These are phyloP conservation scores for Escallonia herrerae DNA, from an alignment of 129 eudicot genomes.

Conservation along the genomic window DNA sequence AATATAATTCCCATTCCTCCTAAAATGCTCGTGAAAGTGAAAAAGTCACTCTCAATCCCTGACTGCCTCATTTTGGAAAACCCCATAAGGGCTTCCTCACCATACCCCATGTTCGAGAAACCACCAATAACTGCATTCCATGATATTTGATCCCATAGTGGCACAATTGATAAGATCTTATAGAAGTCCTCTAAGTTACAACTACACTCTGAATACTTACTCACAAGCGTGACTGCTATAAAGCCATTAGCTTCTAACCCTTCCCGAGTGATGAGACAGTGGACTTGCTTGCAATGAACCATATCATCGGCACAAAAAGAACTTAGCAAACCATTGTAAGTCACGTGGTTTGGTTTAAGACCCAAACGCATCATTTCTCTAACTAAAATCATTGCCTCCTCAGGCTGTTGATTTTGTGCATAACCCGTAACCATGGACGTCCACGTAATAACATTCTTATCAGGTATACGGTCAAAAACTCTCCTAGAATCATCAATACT, in stretches of 20 bases:
- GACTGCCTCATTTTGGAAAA: slow-evolving; percentile 43
- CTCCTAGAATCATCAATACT: slow-evolving; percentile 30
- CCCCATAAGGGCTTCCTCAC: slow-evolving; percentile 33
- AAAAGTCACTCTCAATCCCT: slow-evolving; percentile 37
- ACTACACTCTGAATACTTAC: slow-evolving; percentile 42
- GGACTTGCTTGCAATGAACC: slow-evolving; percentile 39
- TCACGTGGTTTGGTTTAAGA: slow-evolving; percentile 27
- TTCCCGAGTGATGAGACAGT: slow-evolving; percentile 35
- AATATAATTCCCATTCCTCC: slow-evolving; percentile 37
- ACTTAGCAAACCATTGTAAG: slow-evolving; percentile 50
- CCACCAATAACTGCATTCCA: slow-evolving; percentile 65
- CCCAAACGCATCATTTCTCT: slow-evolving; percentile 46
- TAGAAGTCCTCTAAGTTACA: slow-evolving; percentile 30
- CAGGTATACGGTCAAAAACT: slow-evolving; percentile 33
- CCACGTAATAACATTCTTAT: slow-evolving; percentile 46
- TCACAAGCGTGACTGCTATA: slow-evolving; percentile 36
- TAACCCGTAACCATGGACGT: slow-evolving; percentile 53
- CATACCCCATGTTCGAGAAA: slow-evolving; percentile 43
- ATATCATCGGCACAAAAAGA: slow-evolving; percentile 32
- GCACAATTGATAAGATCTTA: slow-evolving; percentile 31
- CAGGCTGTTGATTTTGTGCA: slow-evolving; percentile 22
- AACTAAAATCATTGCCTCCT: slow-evolving; percentile 39
- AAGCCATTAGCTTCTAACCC: slow-evolving; percentile 39
- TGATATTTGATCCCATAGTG: slow-evolving; percentile 42
- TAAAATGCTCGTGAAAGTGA: slow-evolving; percentile 42